Percentiles rank a stretch among this genome's conserved stretches.
Evolutionary conservation across 345 rosid genomes (phyloP).

Genomic region (Syzygium aromaticum): DNA sequence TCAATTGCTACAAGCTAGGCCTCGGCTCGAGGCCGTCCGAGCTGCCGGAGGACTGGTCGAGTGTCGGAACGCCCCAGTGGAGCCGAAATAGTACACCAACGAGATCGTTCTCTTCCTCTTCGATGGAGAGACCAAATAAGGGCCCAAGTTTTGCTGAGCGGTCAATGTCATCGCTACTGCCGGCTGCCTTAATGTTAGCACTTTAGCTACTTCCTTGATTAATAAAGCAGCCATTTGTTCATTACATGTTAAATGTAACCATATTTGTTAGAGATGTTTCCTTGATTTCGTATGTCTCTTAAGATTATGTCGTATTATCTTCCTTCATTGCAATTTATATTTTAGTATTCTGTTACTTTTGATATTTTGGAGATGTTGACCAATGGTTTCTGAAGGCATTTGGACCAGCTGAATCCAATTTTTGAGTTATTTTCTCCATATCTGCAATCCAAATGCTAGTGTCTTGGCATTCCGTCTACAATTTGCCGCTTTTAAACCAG

Average conservation of each 20-base stretch:
- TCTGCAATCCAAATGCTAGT: too few relatives aligned
- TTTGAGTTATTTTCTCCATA: too few relatives aligned
- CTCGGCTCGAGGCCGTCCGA: background rate
- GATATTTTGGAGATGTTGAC: background rate
- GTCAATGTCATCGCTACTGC: constrained; percentile 35
- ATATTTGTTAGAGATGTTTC: too few relatives aligned
- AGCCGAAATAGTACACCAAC: constrained; percentile 56
- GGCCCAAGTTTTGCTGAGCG: constrained; percentile 45
- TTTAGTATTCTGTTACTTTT: background rate
- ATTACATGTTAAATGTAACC: too few relatives aligned
- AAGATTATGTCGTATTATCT: background rate
- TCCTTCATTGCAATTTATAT: background rate
- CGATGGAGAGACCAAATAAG: constrained; percentile 44
- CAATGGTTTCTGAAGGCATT: too few relatives aligned
- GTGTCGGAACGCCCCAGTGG: constrained; percentile 53
- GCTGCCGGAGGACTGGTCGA: constrained; percentile 19
- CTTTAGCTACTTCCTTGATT: too few relatives aligned
- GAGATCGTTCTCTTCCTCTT: constrained; percentile 57
- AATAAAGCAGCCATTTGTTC: too few relatives aligned
- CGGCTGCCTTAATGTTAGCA: constrained; percentile 40
- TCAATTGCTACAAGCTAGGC: background rate
- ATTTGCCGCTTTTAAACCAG: too few relatives aligned
- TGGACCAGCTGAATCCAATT: too few relatives aligned
- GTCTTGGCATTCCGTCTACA: too few relatives aligned
- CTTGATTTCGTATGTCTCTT: background rate